Evolutionary conservation across 2,329 filamentous ascomycete species (phyloP).

Genomic region (Tolypocladium album): DNA sequence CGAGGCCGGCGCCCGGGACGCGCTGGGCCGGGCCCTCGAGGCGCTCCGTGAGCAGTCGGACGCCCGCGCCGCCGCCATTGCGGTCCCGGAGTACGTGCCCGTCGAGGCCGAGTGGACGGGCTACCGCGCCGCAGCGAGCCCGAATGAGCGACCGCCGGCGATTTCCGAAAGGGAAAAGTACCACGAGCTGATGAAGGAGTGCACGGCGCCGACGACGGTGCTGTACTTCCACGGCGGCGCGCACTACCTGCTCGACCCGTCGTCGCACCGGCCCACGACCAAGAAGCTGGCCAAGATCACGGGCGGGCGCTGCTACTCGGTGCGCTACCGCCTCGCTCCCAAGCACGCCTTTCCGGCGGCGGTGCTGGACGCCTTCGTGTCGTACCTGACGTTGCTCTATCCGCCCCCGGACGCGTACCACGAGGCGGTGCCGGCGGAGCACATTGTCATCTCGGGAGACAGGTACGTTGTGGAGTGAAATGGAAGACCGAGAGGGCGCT

Average conservation of each 20-base stretch:
- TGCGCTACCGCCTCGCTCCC: constrained; percentile 66
- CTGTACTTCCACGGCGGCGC: constrained; percentile 71
- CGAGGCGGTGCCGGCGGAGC: constrained; percentile 47
- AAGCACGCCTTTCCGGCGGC: constrained; percentile 66
- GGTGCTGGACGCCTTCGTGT: constrained; percentile 59
- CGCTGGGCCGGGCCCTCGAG: constrained; percentile 44
- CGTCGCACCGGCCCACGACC: constrained; percentile 48
- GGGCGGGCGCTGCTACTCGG: constrained; percentile 57
- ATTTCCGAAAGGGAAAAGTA: constrained; percentile 57
- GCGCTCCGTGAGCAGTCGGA: constrained; percentile 7
- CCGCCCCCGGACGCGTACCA: constrained; percentile 60
- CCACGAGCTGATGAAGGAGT: constrained; percentile 55
- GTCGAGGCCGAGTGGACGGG: constrained; percentile 71
- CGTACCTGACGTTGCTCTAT: constrained; percentile 63
- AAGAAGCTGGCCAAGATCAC: constrained; percentile 55
- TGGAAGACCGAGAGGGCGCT: neutral
- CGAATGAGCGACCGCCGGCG: constrained; percentile 37
- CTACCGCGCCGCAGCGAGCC: constrained; percentile 44
- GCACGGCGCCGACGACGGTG: constrained; percentile 49
- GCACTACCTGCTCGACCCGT: constrained; percentile 62
- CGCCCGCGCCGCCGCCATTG: constrained; percentile 3
- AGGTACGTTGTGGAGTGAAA: constrained; percentile 26
- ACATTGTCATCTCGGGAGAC: constrained; percentile 66
- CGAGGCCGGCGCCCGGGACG: constrained; percentile 43
- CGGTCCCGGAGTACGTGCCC: constrained; percentile 40